These are phyloP conservation scores for Phytophthora citricola DNA, from an alignment of 352 stramenopile genomes.

Conservation along the genomic window DNA sequence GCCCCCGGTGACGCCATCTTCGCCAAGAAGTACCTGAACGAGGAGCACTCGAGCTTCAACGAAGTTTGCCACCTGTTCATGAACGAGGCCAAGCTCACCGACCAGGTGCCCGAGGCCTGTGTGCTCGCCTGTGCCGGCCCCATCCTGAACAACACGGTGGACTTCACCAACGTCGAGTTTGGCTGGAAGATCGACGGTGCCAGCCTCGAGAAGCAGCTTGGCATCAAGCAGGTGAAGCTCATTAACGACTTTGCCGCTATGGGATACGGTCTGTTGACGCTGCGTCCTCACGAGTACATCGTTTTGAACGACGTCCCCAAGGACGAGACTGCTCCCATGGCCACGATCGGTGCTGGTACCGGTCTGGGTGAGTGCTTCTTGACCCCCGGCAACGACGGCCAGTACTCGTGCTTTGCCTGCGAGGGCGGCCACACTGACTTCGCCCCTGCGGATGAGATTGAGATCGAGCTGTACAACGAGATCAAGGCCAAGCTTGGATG, in stretches of 20 bases:
- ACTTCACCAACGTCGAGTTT: slow-evolving; percentile 94
- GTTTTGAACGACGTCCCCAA: slow-evolving; percentile 76
- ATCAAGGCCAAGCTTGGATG: slow-evolving; percentile 79
- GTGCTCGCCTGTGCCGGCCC: slow-evolving; percentile 79
- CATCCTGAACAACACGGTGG: slow-evolving; percentile 78
- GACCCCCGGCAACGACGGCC: slow-evolving; percentile 77
- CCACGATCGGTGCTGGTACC: slow-evolving; percentile 95
- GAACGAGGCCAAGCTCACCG: slow-evolving; percentile 84
- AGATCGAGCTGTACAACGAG: slow-evolving; percentile 86
- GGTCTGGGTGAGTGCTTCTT: slow-evolving; percentile 97
- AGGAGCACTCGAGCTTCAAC: slow-evolving; percentile 74
- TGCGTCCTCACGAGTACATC: slow-evolving; percentile 92
- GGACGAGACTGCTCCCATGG: slow-evolving; percentile 88
- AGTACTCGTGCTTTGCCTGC: slow-evolving; percentile 92
- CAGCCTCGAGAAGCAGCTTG: slow-evolving; percentile 67
- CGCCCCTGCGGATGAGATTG: slow-evolving; percentile 86
- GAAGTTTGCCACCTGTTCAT: slow-evolving; percentile 93
- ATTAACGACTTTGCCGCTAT: slow-evolving; percentile 98
- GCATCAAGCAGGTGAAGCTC: slow-evolving; percentile 86
- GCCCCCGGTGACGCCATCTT: slow-evolving; percentile 73
- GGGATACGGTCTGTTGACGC: slow-evolving; percentile 95
- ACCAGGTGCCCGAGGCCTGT: slow-evolving; percentile 59
- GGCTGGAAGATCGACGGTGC: slow-evolving; percentile 89
- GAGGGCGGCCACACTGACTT: slow-evolving; percentile 97
- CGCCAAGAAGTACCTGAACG: slow-evolving; percentile 86